These are phyloP conservation scores for Metschnikowia picachoensis DNA, from an alignment of 805 yeast species.

Conservation along the genomic window DNA sequence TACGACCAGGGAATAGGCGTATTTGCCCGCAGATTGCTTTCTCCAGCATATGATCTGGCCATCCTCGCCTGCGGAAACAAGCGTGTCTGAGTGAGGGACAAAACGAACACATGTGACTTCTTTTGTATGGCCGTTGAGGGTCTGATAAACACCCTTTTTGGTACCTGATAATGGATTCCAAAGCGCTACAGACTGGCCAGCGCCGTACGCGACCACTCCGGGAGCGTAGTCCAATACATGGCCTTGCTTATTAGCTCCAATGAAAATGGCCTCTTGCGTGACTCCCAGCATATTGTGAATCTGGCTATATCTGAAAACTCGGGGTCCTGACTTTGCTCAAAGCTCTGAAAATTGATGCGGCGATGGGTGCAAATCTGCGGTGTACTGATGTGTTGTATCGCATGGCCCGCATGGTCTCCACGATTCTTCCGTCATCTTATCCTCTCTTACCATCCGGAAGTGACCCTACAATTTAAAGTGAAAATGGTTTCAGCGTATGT, in stretches of 20 bases:
- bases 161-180: conserved; percentile 54
- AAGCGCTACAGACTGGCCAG: conserved; percentile 60
- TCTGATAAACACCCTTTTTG: conserved; percentile 45
- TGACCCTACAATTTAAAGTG: neutral
- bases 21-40: conserved; percentile 17
- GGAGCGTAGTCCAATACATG: conserved; percentile 52
- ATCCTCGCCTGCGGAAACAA: conserved; percentile 71
- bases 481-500: conserved; percentile 40
- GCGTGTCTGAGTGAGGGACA: conserved; percentile 37
- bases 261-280: conserved; percentile 53
- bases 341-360: neutral
- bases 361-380: conserved; percentile 17
- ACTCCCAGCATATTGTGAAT: neutral
- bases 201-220: conserved; percentile 63
- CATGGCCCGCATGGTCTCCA: neutral
- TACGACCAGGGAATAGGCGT: conserved; percentile 31
- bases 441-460: too few species aligned
- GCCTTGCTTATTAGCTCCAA: conserved; percentile 70
- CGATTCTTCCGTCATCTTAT: too few species aligned
- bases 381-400: conserved; percentile 13
- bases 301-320: neutral
- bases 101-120: conserved; percentile 65
- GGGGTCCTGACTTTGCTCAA: neutral
- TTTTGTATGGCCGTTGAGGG: conserved; percentile 58
- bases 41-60: conserved; percentile 60